A percentile compares a stretch with the other conserved stretches of the same genome.
Evolutionary conservation across 805 yeast genomes (phyloP).

Genomic region (Lachancea sp.): DNA sequence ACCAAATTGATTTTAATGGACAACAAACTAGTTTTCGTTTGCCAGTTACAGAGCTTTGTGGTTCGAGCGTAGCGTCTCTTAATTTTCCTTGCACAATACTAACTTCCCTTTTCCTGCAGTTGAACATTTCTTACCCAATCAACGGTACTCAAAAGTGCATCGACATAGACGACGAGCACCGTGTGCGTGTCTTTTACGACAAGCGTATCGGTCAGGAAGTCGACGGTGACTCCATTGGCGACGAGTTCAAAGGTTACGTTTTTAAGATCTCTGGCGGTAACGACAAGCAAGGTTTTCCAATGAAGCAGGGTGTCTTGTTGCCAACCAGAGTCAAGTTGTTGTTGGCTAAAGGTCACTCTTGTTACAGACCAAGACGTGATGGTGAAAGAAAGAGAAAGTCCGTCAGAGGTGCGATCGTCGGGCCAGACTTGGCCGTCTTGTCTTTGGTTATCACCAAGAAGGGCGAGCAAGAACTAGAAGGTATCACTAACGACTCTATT

Average conservation of each 20-base stretch:
- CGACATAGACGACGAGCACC: slow-evolving; percentile 99
- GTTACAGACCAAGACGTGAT: slow-evolving; percentile 99
- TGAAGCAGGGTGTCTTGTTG: slow-evolving; percentile 99
- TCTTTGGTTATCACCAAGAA: slow-evolving; percentile 92
- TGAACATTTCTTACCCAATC: slow-evolving; percentile 99
- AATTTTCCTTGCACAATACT: slow-evolving; percentile 15
- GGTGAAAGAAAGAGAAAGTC: slow-evolving; percentile 99
- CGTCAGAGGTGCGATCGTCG: slow-evolving; percentile 99
- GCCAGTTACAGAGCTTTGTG: too few species aligned
- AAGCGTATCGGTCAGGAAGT: slow-evolving; percentile 99
- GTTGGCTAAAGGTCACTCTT: slow-evolving; percentile 88
- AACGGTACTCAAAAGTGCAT: slow-evolving; percentile 99
- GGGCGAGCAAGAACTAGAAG: slow-evolving; percentile 94
- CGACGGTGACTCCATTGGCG: slow-evolving; percentile 97
- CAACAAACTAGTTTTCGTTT: too few species aligned
- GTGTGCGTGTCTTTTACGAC: slow-evolving; percentile 96
- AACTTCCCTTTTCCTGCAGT: slow-evolving; percentile 41
- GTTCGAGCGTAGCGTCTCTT: too few species aligned
- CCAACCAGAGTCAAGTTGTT: slow-evolving; percentile 98
- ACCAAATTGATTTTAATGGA: too few species aligned
- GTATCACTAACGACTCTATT: slow-evolving; percentile 87
- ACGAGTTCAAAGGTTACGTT: slow-evolving; percentile 98
- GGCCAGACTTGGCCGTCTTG: slow-evolving; percentile 92
- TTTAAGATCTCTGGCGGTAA: slow-evolving; percentile 99
- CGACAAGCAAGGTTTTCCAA: slow-evolving; percentile 99